Base-by-base conservation (phyloP, 2,329 filamentous ascomycete species). In the Penicillium polonicum region DNA sequence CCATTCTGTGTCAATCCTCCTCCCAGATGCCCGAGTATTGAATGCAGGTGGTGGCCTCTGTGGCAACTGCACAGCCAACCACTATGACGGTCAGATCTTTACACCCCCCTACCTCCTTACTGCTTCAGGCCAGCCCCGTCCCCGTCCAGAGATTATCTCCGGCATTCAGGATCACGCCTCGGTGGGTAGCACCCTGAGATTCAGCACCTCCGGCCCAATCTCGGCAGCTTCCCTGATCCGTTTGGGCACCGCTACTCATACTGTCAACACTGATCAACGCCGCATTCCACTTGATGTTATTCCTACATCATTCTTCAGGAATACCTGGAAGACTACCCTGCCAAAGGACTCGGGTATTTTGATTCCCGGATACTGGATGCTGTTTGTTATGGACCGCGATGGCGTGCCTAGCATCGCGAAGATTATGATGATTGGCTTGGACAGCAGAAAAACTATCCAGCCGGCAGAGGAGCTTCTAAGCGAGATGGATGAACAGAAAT, bases 211-310 rank as follows among this genome's bases (percentile, higher is more conserved):
- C 8, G 39, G 68, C 25, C 15, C 4, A 57, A 59, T n/a, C 60
- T 65, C 6, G 1, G 61, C 64, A 15, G 72, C 66, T 39, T 74
- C 78, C 0, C 66, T 85, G 15, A 68, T 86, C 29, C 75, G 83
- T 6, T 76, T 78, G 45, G 79, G 82, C 1, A 78, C 75, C 4
- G 72, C 74, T 4, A 86, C 84, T 0, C 83, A 85, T 66, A 79
- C 81, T 1, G 77, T 85, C 48, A 83, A 86, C 63, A 85, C 79
- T 0, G 84, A 86, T 67, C 83, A 85, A 72, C 70, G 84, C 23
- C 78, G 83, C 9, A 74, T 86, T 48, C 73, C 79, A 15, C 68
- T 84, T 23, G 72, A 67, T 33, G 49, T 55, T 2, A 8, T 1
- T 2, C 1, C 27, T 12, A 42, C 35, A 17, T 15, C 43, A 21